Base-by-base conservation (phyloP, 768 basidiomycete species). In the Mycena latifolia region DNA sequence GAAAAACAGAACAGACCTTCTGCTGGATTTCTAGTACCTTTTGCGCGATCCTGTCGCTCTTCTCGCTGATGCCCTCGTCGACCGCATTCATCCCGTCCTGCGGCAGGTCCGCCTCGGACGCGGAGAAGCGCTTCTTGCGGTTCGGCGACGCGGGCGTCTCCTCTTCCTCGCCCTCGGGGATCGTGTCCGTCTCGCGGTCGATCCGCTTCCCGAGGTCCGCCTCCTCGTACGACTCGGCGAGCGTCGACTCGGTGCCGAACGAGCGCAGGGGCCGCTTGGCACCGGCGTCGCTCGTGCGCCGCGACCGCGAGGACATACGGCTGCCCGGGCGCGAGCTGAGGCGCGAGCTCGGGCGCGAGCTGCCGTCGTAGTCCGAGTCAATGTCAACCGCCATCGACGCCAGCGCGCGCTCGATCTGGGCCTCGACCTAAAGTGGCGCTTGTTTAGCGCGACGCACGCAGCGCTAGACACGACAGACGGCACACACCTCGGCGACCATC, bases 11-110 rank as follows among this genome's bases (percentile, higher is more conserved):
- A 20, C 41, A 43, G 18, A 95, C 95, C 88, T 96, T 97, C 69
- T 92, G 89, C 79, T 97, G 95, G 63, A 98, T 96, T 77, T 92
- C 89, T 52, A 92, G 73, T 50, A 98, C 92, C 77, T 95, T 94
- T 75, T 92, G 88, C 27, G 93, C 91, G 60, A 98, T 96, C 73
- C 87, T 89, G 71, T 96, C 95, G 69, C 92, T 95, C 75, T 90
- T 90, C 73, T 90, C 85, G 69, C 88, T 92, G 76, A 96, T 94
- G 48, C 90, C 90, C 75, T 93, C 90, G 70, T 95, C 94, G 18
- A 94, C 92, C n/a, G 92, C 93, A 62, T 81, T 85, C 90, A 95
- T 94, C 25, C 89, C 90, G 73, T 93, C 92, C 69, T 92, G 92
- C 50, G 84, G 84, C 41, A 78, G 74, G 67, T 91, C 92, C 35